Percentiles rank a stretch among this genome's conserved stretches.
Conservation (phyloP, 2,329 filamentous ascomycete species). For the Colletotrichum sp. region DNA sequence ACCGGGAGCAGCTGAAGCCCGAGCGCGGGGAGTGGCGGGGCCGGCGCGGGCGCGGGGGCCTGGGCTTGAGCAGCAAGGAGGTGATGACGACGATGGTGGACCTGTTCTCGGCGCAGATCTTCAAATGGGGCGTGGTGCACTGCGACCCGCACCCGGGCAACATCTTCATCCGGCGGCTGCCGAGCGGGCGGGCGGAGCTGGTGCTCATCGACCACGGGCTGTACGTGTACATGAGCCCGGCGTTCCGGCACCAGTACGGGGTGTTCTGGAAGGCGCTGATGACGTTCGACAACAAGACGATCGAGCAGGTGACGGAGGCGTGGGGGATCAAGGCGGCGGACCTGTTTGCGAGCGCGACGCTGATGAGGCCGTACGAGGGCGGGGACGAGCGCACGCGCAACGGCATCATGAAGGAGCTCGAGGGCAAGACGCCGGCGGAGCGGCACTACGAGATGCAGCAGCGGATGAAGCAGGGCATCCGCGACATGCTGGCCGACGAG, state of each 20-base stretch:
- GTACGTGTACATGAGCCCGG: conserved; percentile 87
- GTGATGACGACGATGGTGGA: conserved; percentile 98
- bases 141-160: conserved; percentile 98
- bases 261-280: conserved; percentile 93
- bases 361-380: conserved; percentile 90
- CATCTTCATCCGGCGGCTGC: conserved; percentile 89
- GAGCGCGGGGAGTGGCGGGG: conserved; percentile 82
- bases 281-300: conserved; percentile 88
- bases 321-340: conserved; percentile 94
- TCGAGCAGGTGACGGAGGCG: conserved; percentile 71
- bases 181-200: conserved; percentile 83
- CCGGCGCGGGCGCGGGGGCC: conserved; percentile 72
- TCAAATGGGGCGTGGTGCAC: conserved; percentile 94
- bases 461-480: conserved; percentile 73
- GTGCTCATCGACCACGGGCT: conserved; percentile 97
- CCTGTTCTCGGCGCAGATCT: conserved; percentile 97
- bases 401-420: conserved; percentile 71
- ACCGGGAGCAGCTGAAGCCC: conserved; percentile 73
- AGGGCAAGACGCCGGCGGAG: conserved; percentile 64
- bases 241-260: conserved; percentile 86
- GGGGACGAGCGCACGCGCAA: conserved; percentile 72
- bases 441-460: conserved; percentile 91
- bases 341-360: conserved; percentile 87
- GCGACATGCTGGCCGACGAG: conserved; percentile 80
- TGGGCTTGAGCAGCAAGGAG: conserved; percentile 81